Percentiles rank a stretch among this genome's conserved stretches.
Evolutionary conservation across 2,329 filamentous ascomycete genomes (phyloP).

Genomic region (Esteya vermicola): DNA sequence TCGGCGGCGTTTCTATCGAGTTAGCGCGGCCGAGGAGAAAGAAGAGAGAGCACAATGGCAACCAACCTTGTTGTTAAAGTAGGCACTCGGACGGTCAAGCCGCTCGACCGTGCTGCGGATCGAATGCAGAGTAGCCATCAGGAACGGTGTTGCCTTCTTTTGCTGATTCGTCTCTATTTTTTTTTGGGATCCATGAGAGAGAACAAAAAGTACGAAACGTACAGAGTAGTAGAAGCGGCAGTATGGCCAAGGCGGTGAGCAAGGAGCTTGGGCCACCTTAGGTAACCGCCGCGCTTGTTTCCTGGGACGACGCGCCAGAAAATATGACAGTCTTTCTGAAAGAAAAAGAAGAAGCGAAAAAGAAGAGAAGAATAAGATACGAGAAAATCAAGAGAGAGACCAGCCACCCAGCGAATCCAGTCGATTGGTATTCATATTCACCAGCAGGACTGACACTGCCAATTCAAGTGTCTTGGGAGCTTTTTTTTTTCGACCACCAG

Average conservation of each 20-base stretch:
- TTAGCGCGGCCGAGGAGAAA: slow-evolving; percentile 6
- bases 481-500: neutral
- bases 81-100: slow-evolving; percentile 87
- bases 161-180: no score
- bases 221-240: neutral
- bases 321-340: neutral
- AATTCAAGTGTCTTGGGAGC: no score
- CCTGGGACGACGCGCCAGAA: slow-evolving; percentile 3
- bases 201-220: no score
- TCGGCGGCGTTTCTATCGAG: slow-evolving; percentile 45
- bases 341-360: neutral
- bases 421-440: no score
- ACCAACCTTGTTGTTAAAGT: slow-evolving; percentile 69
- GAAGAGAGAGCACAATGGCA: slow-evolving; percentile 5
- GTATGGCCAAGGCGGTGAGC: slow-evolving; percentile 1
- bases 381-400: no score
- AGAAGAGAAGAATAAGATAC: no score
- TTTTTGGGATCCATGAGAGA: no score
- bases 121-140: slow-evolving; percentile 1
- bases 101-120: slow-evolving; percentile 68
- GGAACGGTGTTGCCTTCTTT: no score
- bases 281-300: neutral
- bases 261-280: slow-evolving; percentile 6
- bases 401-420: no score
- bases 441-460: no score